Conservation (phyloP, 345 rosid genomes). For the Litchi chinensis region DNA sequence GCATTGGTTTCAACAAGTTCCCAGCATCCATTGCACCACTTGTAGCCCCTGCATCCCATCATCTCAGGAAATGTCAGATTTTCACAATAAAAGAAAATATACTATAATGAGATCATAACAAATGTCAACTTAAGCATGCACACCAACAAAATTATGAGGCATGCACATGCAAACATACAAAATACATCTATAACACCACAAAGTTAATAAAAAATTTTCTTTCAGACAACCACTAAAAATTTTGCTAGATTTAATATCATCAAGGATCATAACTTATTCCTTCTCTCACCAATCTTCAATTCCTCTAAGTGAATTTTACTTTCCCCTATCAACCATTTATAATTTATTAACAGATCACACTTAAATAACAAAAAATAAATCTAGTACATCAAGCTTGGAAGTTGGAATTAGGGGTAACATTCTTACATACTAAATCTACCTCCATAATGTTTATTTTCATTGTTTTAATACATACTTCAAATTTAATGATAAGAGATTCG, state of each 20-base stretch:
- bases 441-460: background rate
- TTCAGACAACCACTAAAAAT: background rate
- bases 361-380: background rate
- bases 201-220: background rate
- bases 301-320: background rate
- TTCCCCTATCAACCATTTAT: background rate
- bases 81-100: background rate
- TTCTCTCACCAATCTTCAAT: background rate
- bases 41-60: constrained; percentile 51
- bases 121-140: background rate
- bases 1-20: constrained; percentile 91
- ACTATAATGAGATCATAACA: background rate
- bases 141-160: background rate
- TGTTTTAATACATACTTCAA: background rate
- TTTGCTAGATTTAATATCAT: background rate
- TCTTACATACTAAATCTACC: background rate
- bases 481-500: background rate
- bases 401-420: background rate
- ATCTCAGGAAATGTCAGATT: background rate
- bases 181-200: background rate
- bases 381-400: background rate
- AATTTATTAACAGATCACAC: background rate
- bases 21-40: constrained; percentile 96
- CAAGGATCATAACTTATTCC: background rate
- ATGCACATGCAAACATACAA: background rate